Evolutionary conservation across 768 basidiomycete species (phyloP).

Genomic region (Chalciporus sphaerocephalus): DNA sequence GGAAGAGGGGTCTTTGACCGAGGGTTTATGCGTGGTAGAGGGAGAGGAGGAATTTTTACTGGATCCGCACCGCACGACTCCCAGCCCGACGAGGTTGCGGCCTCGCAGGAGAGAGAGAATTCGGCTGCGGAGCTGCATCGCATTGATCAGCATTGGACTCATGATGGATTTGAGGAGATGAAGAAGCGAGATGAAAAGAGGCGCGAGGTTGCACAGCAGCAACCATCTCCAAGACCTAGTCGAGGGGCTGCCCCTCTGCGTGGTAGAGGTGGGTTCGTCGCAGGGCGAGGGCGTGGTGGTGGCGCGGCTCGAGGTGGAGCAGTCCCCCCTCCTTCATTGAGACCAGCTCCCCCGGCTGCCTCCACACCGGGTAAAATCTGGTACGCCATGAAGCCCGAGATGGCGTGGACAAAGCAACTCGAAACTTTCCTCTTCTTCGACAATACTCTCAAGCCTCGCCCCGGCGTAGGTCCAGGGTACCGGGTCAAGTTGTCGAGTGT

Average conservation of each 20-base stretch:
- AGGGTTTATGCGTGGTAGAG: conserved; percentile 51
- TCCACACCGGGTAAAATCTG: conserved; percentile 48
- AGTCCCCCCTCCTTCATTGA: conserved; percentile 28
- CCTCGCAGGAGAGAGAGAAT: conserved; percentile 20
- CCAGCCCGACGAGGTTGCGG: conserved; percentile 20
- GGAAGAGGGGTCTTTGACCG: conserved; percentile 45
- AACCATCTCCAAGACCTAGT: conserved; percentile 25
- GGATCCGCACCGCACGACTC: conserved; percentile 12
- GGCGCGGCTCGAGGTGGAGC: conserved; percentile 42
- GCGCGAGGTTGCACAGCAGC: conserved; percentile 31
- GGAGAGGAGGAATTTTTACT: conserved; percentile 45
- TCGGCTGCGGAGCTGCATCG: conserved; percentile 41
- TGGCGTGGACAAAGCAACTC: conserved; percentile 79
- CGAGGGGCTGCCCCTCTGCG: conserved; percentile 39
- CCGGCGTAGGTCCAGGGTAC: conserved; percentile 48
- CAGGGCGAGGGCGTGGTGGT: conserved; percentile 43
- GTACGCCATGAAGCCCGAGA: conserved; percentile 74
- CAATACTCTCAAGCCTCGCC: conserved; percentile 51
- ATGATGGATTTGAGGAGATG: conserved; percentile 88
- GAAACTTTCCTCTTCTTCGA: conserved; percentile 73
- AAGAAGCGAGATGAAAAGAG: conserved; percentile 65
- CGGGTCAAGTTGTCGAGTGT: conserved; percentile 63
- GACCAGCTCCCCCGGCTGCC: conserved; percentile 26
- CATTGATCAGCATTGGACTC: conserved; percentile 72
- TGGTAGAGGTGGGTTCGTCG: conserved; percentile 45